Evolutionary conservation across 257 asterid genomes (phyloP).

Genomic region (Cordia subcordata): DNA sequence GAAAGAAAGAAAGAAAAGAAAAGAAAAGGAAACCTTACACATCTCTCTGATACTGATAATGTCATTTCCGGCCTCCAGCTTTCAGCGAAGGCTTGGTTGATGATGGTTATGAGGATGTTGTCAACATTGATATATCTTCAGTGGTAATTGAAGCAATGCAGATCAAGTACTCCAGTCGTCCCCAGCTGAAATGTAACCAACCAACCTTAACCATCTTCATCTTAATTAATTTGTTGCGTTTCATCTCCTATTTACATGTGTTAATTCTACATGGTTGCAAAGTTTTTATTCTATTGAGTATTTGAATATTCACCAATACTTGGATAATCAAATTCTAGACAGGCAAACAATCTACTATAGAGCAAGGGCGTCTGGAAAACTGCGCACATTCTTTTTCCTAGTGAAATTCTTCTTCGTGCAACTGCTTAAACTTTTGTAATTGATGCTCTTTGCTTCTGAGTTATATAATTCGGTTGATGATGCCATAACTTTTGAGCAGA

Average conservation of each 20-base stretch:
- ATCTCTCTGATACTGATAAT: too few species aligned
- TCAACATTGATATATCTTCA: conserved; percentile 61
- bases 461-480: not conserved
- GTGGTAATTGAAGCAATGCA: conserved; percentile 74
- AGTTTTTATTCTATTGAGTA: too few species aligned
- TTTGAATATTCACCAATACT: too few species aligned
- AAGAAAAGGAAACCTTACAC: too few species aligned
- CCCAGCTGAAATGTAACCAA: conserved; percentile 62
- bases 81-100: conserved; percentile 66
- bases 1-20: too few species aligned
- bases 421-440: not conserved
- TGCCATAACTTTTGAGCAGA: conserved; percentile 46
- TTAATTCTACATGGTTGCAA: too few species aligned
- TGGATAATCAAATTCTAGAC: too few species aligned
- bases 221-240: not conserved
- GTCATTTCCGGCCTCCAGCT: conserved; percentile 24
- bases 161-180: conserved; percentile 41
- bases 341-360: too few species aligned
- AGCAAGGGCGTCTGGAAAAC: too few species aligned
- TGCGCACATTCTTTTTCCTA: too few species aligned
- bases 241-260: not conserved
- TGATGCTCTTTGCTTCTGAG: not conserved
- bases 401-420: too few species aligned
- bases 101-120: conserved; percentile 57
- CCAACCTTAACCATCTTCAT: not conserved